These are phyloP conservation scores for Aspergillus biplanus DNA, from an alignment of 495 filamentous ascomycete genomes.

Conservation along the genomic window DNA sequence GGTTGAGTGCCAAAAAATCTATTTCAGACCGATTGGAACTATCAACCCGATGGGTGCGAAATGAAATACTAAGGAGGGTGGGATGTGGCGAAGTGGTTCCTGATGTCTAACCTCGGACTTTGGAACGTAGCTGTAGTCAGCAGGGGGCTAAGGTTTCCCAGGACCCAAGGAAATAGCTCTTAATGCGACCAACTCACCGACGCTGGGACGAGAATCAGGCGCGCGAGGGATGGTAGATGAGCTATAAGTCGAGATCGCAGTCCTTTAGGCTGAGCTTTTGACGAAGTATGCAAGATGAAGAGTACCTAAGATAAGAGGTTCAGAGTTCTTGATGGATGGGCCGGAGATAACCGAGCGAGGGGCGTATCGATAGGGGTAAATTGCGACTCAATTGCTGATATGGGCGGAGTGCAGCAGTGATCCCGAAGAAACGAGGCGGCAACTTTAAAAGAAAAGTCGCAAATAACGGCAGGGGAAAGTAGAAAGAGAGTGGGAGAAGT, in stretches of 20 bases:
- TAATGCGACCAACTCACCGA: constrained; percentile 14
- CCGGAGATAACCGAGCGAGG: constrained; percentile 44
- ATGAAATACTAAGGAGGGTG: constrained; percentile 12
- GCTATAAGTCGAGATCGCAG: constrained; percentile 13
- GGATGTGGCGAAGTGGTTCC: constrained; percentile 30
- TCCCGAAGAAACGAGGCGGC: constrained; percentile 11
- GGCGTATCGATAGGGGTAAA: constrained; percentile 24
- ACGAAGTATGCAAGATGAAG: constrained; percentile 15
- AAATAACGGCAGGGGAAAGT: constrained; percentile 17
- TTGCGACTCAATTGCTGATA: constrained; percentile 36
- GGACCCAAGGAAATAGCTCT: constrained; percentile 17
- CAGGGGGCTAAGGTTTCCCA: constrained; percentile 25
- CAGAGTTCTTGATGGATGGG: constrained; percentile 23
- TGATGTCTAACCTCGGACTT: constrained; percentile 22
- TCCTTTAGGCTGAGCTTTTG: constrained; percentile 17
- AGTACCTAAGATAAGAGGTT: background rate
- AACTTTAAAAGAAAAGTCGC: constrained; percentile 14
- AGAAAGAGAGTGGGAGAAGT: constrained; percentile 13
- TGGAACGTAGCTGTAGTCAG: constrained; percentile 23
- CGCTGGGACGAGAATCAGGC: background rate
- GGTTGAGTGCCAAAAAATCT: background rate
- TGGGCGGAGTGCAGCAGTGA: constrained; percentile 16
- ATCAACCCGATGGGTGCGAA: constrained; percentile 6
- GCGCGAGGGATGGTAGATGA: background rate
- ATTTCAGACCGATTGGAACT: background rate